Percentiles rank a stretch among this genome's conserved stretches.
These are phyloP conservation scores for Dimocarpus longan DNA, from an alignment of 345 rosid genomes.

Conservation along the genomic window DNA sequence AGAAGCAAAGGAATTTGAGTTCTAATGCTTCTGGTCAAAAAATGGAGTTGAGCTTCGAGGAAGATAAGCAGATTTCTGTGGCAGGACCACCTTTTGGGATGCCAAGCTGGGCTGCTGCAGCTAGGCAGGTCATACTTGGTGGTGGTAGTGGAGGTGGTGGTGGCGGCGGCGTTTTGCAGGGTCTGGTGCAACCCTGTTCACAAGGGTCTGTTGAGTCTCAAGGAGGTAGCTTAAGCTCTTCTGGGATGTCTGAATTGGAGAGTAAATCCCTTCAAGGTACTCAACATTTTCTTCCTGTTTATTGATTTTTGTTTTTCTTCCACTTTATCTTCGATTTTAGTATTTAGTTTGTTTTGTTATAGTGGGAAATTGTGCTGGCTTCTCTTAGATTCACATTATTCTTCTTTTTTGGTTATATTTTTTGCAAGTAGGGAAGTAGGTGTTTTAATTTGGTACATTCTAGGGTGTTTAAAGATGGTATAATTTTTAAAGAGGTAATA, in stretches of 20 bases:
- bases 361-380: background rate
- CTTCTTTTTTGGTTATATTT: background rate
- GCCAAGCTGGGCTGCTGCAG: constrained; percentile 44
- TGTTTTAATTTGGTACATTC: background rate
- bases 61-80: constrained; percentile 31
- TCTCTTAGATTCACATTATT: background rate
- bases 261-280: constrained; percentile 64
- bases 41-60: constrained; percentile 40
- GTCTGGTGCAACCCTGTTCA: constrained; percentile 42
- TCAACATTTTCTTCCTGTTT: constrained; percentile 1
- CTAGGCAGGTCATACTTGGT: constrained; percentile 26
- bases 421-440: background rate
- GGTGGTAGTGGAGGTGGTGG: constrained; percentile 30
- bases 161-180: constrained; percentile 42
- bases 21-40: background rate
- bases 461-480: too few species aligned
- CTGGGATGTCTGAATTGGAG: constrained; percentile 65
- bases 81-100: constrained; percentile 36
- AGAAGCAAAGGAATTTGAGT: constrained; percentile 69
- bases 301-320: background rate
- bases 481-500: too few species aligned
- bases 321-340: background rate
- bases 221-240: constrained; percentile 51
- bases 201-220: constrained; percentile 62
- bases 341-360: background rate